Evolutionary conservation across 371 early-diverging fungal genomes (phyloP), one percentile per base, ranked within the genome.

Genomic region (Batkoa obscura): DNA sequence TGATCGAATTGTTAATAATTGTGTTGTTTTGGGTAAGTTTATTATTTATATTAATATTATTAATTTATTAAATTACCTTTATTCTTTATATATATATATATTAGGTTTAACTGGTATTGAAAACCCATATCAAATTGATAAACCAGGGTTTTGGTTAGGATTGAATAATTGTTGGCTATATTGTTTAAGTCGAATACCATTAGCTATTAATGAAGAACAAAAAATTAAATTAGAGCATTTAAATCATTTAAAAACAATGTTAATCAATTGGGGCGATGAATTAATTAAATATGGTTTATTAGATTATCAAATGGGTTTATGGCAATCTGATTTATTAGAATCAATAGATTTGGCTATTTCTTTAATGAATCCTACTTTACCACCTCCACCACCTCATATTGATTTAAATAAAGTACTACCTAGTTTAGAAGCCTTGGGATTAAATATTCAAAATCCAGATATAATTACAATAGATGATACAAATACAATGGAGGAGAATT

Each of bases 231-330:
- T 76, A 45, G 75, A 73, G 41, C 79, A 80, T 56, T 62, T 83
- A 38, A 72, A 74, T 59, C 76, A 76, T 36, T 58, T 88, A 51
- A 68, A 79, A 32, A 69, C 74, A 38, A 72, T 68, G 50, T 78
- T 86, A 1, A 72, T 79, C 33, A 62, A 68, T 2, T 88, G 89
- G 85, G 80, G 78, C 15, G 81, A 86, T 61, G 68, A 72, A n/a
- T 62, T 88, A 51, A 82, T 80, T 54, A 68, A 73, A 41, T 86
- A 72, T 68, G 87, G 89, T 0, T 62, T 88, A 30, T 85, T 88
- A 31, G 85, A 88, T 63, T 88, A 86, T 66, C 84, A 86, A 59
- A 78, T 85, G 72, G 89, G 89, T 3, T 80, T 84, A 60, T 86
- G 84, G 83, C 87, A 85, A 60, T 70, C 75, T 13, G 85, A 84